These are phyloP conservation scores for Pseudotulostoma volvatum DNA, from an alignment of 495 filamentous ascomycete species.

Conservation along the genomic window DNA sequence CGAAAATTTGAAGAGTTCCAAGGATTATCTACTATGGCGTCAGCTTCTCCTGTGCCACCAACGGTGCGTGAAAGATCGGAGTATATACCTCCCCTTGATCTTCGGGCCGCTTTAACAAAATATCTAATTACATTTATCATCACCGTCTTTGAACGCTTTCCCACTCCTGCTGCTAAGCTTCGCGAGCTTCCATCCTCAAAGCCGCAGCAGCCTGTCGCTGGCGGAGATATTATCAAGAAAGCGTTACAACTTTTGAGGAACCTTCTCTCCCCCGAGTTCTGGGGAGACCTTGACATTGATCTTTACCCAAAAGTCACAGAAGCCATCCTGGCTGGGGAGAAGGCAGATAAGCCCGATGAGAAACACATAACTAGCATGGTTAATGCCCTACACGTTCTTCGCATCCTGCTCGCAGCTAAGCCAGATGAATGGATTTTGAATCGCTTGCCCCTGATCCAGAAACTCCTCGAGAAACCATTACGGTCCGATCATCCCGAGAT, in stretches of 20 bases:
- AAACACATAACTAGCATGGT: slow-evolving; percentile 69
- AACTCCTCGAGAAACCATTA: slow-evolving; percentile 75
- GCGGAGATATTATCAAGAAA: slow-evolving; percentile 69
- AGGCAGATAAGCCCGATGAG: slow-evolving; percentile 44
- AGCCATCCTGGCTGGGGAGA: slow-evolving; percentile 55
- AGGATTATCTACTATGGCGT: slow-evolving; percentile 18
- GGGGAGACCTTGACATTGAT: slow-evolving; percentile 84
- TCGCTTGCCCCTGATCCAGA: slow-evolving; percentile 61
- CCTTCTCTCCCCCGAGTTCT: slow-evolving; percentile 73
- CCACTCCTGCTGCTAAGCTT: slow-evolving; percentile 48
- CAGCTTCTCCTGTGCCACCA: slow-evolving; percentile 32
- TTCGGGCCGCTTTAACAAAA: slow-evolving; percentile 65
- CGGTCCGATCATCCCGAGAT: slow-evolving; percentile 77
- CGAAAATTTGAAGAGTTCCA: slow-evolving; percentile 49
- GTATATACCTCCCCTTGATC: slow-evolving; percentile 47
- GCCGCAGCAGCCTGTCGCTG: slow-evolving; percentile 31
- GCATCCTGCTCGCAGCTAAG: slow-evolving; percentile 72
- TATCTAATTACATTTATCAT: slow-evolving; percentile 92
- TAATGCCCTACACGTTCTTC: slow-evolving; percentile 80
- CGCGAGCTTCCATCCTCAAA: slow-evolving; percentile 35
- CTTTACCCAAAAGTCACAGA: slow-evolving; percentile 83
- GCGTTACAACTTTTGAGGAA: slow-evolving; percentile 68
- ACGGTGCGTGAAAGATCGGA: slow-evolving; percentile 41
- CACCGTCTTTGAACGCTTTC: slow-evolving; percentile 67
- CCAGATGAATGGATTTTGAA: slow-evolving; percentile 76